Evolutionary conservation across 768 basidiomycete species (phyloP), one percentile per base, ranked within the genome.

Genomic region (Melanogaster broomeanus): DNA sequence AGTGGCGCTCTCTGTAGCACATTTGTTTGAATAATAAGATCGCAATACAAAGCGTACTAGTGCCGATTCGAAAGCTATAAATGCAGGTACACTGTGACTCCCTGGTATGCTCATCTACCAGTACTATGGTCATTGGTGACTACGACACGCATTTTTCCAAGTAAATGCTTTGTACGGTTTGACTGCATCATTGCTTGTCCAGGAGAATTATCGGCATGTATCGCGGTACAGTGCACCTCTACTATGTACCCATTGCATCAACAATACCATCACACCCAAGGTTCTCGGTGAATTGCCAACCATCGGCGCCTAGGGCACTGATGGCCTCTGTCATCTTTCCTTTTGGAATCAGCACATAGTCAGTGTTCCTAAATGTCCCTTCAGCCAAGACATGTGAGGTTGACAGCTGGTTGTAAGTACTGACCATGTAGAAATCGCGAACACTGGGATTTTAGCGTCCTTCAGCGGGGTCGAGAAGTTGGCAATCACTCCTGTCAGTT

Each of bases 341-440:
- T 46, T 66, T 70, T 15, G 80, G 78, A 19, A 87, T 77, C 22
- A 87, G 65, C 11, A 87, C 68, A 61, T 82, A 84, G 61, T 87
- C 85, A 6, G 85, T 87, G 63, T 85, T 83, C 83, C 83, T 86
- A 53, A 19, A 25, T 16, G 21, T n/a, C 11, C 12, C 28, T 37
- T 37, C 19, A 22, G 31, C 16, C 19, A 19, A 45, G 27, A 27
- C 41, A 35, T 27, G n/a, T n/a, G 4, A n/a, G 16, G 38, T 16
- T 33, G 12, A n/a, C 39, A 6, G n/a, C 38, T 4, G 25, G 15
- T 8, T 41, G 18, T 18, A 16, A 31, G 24, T 18, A 52, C 73
- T 53, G 54, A 84, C 83, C 81, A 88, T 22, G 85, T 87, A 6
- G 84, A 85, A 31, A 84, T 48, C 16, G 76, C 81, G 63, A 85